These are phyloP conservation scores for Fusarium euwallaceae DNA, from an alignment of 2,329 filamentous ascomycete species.

Conservation along the genomic window DNA sequence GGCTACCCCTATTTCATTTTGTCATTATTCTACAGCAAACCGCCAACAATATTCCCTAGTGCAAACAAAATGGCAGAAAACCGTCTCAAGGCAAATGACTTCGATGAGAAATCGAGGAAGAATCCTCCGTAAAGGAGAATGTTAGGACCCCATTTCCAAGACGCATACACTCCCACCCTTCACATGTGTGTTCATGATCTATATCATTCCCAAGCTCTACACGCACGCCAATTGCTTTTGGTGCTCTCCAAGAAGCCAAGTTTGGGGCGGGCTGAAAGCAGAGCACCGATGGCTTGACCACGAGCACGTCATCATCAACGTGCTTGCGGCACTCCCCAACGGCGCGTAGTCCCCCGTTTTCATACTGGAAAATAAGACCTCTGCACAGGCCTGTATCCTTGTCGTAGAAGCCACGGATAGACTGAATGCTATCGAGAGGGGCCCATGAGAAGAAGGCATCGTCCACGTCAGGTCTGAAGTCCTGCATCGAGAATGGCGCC, in stretches of 20 bases:
- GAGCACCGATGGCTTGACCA: not conserved
- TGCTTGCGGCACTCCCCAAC: not conserved
- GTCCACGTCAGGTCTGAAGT: not conserved
- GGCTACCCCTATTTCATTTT: not conserved
- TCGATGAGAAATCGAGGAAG: not conserved
- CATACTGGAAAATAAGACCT: not conserved
- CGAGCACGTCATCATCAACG: not conserved
- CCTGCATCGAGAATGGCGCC: not conserved
- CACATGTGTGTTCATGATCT: not conserved
- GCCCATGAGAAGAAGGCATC: not conserved
- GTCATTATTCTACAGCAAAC: not conserved
- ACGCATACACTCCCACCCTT: not conserved
- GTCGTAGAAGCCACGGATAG: not conserved
- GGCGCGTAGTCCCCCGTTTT: not conserved
- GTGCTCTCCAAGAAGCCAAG: not conserved
- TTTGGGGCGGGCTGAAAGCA: not conserved
- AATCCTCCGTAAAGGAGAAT: not conserved
- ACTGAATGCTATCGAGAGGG: not conserved
- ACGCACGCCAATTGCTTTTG: not conserved
- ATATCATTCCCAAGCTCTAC: not conserved
- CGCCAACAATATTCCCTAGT: fast-evolving
- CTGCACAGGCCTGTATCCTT: not conserved
- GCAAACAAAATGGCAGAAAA: not conserved
- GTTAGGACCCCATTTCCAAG: not conserved
- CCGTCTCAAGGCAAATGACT: not conserved